Evolutionary conservation across 2,329 filamentous ascomycete species (phyloP), one percentile per base, ranked within the genome.

Genomic region (Mycosphaerella sp.): DNA sequence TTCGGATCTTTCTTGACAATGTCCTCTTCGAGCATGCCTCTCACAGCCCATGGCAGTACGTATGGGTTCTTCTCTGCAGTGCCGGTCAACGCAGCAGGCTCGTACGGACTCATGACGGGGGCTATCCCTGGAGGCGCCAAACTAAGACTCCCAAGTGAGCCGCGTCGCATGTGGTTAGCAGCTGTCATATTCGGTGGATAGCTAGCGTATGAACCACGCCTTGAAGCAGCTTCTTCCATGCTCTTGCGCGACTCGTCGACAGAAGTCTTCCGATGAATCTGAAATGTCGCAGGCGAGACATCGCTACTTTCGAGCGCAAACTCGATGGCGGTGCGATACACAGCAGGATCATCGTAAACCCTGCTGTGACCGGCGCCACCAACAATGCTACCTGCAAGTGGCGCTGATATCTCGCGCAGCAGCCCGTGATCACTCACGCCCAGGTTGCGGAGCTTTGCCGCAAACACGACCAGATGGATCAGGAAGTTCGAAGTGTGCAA

Each of bases 401-500:
- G 89, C 1, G 85, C 79, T 1, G 89, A 95, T 9, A 98, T 78
- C 70, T 98, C 93, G 45, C 90, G 85, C 60, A 98, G 86, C 6
- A 98, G 80, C 4, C 92, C 92, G 69, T 98, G 93, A 68, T 98
- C 93, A 2, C 88, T 86, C 23, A 97, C 80, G 34, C 93, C 93
- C 1, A 96, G 80, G 67, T 98, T 98, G 51, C 93, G 88, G 8
- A 98, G 79, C 66, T 96, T 97, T 60, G 97, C 81, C 0, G 88
- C 86, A 68, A 98, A 96, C 45, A 90, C 91, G 43, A 98, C 86
- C 1, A 98, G 81, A 66, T 95, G 89, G 2, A 89, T 89, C 48
- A 98, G 85, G 67, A 98, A 98, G 69, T 95, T 91, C 2, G 91
- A 89, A 0, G 91, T 87, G 69, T 97, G 92, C 34, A 96, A 80